Conservation (phyloP, 1,284 basidiomycete species). For the Cryptococcus wingfieldii region DNA sequence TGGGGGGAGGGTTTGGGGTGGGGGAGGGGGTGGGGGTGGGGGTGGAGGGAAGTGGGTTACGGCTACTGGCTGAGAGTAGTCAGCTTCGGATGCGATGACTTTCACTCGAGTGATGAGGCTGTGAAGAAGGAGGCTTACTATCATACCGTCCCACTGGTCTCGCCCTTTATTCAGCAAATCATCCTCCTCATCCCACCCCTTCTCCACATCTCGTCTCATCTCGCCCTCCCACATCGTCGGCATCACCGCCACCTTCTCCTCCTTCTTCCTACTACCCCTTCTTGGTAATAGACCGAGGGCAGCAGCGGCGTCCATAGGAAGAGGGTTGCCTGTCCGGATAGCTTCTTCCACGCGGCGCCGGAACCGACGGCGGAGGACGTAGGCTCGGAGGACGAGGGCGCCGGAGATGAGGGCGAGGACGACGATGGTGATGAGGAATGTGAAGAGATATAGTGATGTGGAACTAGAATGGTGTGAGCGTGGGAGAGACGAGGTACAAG, state of each 20-base stretch:
- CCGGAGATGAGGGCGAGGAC: conserved; percentile 39
- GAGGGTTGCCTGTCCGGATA: conserved; percentile 32
- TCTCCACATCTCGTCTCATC: conserved; percentile 24
- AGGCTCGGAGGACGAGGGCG: conserved; percentile 39
- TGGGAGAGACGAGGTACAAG: no score
- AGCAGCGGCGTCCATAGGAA: conserved; percentile 28
- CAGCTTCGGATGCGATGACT: no score
- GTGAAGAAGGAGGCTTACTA: no score
- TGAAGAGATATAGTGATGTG: conserved; percentile 46
- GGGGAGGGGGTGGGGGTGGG: conserved; percentile 52
- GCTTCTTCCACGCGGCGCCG: conserved; percentile 36
- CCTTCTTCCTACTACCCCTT: conserved; percentile 14
- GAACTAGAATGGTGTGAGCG: conserved; percentile 12
- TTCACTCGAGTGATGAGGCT: no score
- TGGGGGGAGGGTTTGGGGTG: background rate
- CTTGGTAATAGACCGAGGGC: conserved; percentile 19
- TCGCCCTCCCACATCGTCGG: conserved; percentile 41
- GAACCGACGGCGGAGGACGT: conserved; percentile 38
- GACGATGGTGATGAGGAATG: conserved; percentile 46
- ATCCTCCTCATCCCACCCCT: background rate
- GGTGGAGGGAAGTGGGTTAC: conserved; percentile 64
- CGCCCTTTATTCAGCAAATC: no score
- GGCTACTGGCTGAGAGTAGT: conserved; percentile 16
- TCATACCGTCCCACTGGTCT: no score
- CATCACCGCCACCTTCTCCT: conserved; percentile 31